Percentiles rank a stretch among this genome's conserved stretches.
Evolutionary conservation across 176 grass and related monocot genomes (phyloP).

Genomic region (Canna indica): DNA sequence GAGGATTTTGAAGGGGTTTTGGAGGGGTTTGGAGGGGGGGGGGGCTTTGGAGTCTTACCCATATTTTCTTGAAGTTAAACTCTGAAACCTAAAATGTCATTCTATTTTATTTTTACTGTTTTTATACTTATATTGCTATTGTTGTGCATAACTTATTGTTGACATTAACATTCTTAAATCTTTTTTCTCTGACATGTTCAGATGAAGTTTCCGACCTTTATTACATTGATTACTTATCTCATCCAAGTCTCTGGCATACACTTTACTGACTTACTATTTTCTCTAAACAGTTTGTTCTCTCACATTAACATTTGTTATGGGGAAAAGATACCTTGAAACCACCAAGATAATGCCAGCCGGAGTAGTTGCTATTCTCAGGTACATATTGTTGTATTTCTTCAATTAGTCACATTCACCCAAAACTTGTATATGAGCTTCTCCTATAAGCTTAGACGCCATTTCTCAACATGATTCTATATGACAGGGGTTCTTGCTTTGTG

Average conservation of each 20-base stretch:
- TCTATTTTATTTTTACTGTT: too few species aligned
- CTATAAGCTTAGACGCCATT: neutral
- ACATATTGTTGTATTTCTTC: neutral
- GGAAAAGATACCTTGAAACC: conserved; percentile 60
- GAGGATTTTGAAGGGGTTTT: too few species aligned
- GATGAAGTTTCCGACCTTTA: neutral
- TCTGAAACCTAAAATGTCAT: neutral
- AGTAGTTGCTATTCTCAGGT: conserved; percentile 72
- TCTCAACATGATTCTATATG: neutral
- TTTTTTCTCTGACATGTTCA: neutral
- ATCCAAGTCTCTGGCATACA: neutral
- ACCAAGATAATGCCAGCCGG: conserved; percentile 84
- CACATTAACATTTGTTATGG: conserved; percentile 50
- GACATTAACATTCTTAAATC: neutral
- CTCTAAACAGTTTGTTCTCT: conserved; percentile 50
- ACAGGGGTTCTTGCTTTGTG: neutral
- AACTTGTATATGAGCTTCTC: neutral
- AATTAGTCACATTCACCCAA: neutral
- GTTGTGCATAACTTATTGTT: neutral
- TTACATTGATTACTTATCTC: neutral
- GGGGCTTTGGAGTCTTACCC: too few species aligned
- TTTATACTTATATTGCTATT: neutral
- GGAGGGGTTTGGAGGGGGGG: too few species aligned
- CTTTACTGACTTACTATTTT: neutral
- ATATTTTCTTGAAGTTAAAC: neutral